Evolutionary conservation across 257 asterid genomes (phyloP).

Genomic region (Capsicum pubescens): DNA sequence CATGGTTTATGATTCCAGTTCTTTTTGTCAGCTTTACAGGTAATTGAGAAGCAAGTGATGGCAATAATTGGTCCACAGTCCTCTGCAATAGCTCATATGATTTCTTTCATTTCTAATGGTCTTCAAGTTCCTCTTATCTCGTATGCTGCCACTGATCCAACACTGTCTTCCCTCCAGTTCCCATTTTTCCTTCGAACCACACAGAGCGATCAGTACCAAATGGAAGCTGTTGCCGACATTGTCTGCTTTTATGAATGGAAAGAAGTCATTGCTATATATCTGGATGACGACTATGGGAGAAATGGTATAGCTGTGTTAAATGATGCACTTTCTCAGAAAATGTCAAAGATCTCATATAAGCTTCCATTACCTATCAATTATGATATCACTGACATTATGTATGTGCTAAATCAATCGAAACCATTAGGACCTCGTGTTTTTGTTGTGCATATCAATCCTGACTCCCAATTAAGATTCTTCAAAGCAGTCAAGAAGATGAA

Average conservation of each 20-base stretch:
- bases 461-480: conserved; percentile 50
- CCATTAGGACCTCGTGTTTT: conserved; percentile 67
- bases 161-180: conserved; percentile 74
- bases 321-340: conserved; percentile 64
- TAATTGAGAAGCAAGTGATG: conserved; percentile 62
- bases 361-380: conserved; percentile 54
- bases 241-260: conserved; percentile 74
- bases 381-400: conserved; percentile 50
- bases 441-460: conserved; percentile 68
- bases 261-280: conserved; percentile 65
- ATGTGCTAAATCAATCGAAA: conserved; percentile 64
- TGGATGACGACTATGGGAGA: conserved; percentile 85
- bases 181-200: conserved; percentile 81
- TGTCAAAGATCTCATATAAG: conserved; percentile 62
- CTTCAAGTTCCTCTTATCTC: conserved; percentile 78
- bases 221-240: conserved; percentile 73
- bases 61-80: conserved; percentile 90
- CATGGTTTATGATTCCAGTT: conserved; percentile 9
- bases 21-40: conserved; percentile 43
- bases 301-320: conserved; percentile 72
- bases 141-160: conserved; percentile 89
- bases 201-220: conserved; percentile 78
- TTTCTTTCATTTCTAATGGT: conserved; percentile 71
- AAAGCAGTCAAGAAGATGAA: conserved; percentile 59
- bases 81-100: conserved; percentile 74